Evolutionary conservation across 2,329 filamentous ascomycete genomes (phyloP).

Genomic region (Corinectria fuckeliana): DNA sequence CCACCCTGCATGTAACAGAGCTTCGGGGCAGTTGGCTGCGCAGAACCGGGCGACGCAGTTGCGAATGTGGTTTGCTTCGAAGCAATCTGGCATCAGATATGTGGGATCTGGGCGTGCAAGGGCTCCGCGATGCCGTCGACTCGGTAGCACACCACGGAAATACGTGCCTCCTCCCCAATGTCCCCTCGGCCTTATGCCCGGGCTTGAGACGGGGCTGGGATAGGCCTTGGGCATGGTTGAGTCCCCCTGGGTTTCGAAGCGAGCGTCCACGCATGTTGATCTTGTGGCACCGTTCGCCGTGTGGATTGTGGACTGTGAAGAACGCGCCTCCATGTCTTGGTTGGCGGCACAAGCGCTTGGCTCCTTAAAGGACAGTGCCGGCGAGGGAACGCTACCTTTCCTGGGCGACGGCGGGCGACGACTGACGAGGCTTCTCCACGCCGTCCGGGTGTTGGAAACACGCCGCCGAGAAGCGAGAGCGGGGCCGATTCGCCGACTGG

Average conservation of each 20-base stretch:
- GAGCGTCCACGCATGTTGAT: conserved; percentile 7
- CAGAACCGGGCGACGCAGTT: conserved; percentile 17
- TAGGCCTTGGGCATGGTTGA: neutral
- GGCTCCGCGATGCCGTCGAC: neutral
- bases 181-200: neutral
- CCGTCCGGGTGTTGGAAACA: conserved; percentile 31
- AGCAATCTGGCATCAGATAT: conserved; percentile 23
- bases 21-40: conserved; percentile 26
- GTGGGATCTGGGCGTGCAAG: conserved; percentile 11
- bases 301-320: neutral
- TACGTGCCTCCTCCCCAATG: neutral
- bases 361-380: conserved; percentile 16
- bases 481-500: conserved; percentile 27
- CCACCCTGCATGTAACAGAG: conserved; percentile 36
- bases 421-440: conserved; percentile 19
- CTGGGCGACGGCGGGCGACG: conserved; percentile 2
- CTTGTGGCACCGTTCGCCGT: conserved; percentile 4
- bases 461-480: conserved; percentile 27
- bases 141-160: conserved; percentile 1
- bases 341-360: conserved; percentile 35
- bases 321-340: conserved; percentile 8
- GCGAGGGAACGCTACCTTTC: conserved; percentile 17
- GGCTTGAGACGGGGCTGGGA: neutral
- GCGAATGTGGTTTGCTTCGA: conserved; percentile 18
- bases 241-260: neutral